These are phyloP conservation scores for Ophiostoma triangulosporum DNA, from an alignment of 2,329 filamentous ascomycete genomes.

Conservation along the genomic window DNA sequence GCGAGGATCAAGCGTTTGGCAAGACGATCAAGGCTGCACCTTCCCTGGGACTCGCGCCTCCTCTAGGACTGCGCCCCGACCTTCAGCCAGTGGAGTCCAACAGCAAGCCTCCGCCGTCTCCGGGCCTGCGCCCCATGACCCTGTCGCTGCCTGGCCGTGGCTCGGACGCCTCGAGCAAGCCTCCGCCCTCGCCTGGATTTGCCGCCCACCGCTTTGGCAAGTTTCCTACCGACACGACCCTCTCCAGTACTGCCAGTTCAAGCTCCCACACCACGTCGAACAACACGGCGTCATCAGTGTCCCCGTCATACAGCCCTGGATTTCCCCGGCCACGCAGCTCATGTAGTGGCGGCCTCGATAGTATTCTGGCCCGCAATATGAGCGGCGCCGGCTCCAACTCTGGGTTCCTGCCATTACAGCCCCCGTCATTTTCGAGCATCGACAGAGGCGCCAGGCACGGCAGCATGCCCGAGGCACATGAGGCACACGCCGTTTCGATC, in stretches of 20 bases:
- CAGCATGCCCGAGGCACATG: conserved; percentile 9
- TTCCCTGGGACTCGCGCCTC: neutral
- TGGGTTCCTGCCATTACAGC: neutral
- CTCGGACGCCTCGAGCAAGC: conserved; percentile 5
- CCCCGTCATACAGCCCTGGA: conserved; percentile 16
- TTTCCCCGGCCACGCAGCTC: conserved; percentile 6
- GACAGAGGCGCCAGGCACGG: neutral
- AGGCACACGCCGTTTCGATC: conserved; percentile 4
- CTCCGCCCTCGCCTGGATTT: conserved; percentile 30
- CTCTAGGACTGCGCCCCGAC: neutral
- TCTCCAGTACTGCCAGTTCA: neutral
- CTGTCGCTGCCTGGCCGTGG: neutral
- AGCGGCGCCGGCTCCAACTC: neutral
- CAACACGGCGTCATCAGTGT: conserved; percentile 6
- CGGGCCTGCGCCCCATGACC: neutral
- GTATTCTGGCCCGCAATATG: conserved; percentile 5
- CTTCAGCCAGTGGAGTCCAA: neutral
- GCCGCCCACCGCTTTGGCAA: conserved; percentile 26
- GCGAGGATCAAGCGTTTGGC: neutral
- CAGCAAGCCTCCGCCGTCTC: neutral
- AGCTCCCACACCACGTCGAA: neutral
- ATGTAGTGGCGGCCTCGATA: conserved; percentile 8
- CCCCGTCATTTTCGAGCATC: neutral
- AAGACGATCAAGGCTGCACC: neutral
- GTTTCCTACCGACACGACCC: conserved; percentile 19